Percentiles rank a stretch among this genome's conserved stretches.
These are phyloP conservation scores for Torulaspora indica DNA, from an alignment of 805 yeast genomes.

Conservation along the genomic window DNA sequence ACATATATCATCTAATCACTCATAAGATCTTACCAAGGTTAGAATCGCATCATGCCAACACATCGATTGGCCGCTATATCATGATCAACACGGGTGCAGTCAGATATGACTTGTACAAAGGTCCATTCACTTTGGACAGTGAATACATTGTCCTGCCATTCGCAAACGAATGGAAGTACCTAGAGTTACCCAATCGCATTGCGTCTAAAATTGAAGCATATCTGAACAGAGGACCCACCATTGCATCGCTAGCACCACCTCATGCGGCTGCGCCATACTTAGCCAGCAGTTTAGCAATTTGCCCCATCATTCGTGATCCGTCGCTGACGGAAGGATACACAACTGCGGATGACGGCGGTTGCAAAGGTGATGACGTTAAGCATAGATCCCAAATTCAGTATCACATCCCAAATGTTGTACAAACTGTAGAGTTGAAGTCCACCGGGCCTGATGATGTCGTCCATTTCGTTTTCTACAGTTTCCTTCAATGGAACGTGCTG, in stretches of 20 bases:
- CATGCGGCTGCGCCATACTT: constrained; percentile 1
- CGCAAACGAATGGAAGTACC: constrained; percentile 68
- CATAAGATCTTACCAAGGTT: constrained; percentile 48
- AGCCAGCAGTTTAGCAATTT: constrained; percentile 4
- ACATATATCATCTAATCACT: constrained; percentile 57
- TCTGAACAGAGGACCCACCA: constrained; percentile 47
- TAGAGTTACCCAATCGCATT: constrained; percentile 53
- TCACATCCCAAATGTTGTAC: constrained; percentile 76
- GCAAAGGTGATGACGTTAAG: constrained; percentile 79
- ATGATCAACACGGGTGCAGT: constrained; percentile 83
- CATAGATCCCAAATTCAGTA: constrained; percentile 56
- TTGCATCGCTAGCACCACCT: constrained; percentile 22
- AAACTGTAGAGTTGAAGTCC: constrained; percentile 32
- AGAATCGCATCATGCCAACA: constrained; percentile 26
- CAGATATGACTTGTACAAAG: constrained; percentile 79
- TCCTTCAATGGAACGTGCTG: constrained; percentile 52
- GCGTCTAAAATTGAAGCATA: constrained; percentile 52
- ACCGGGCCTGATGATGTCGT: constrained; percentile 37
- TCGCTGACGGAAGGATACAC: constrained; percentile 61
- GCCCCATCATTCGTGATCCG: constrained; percentile 27
- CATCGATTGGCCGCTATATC: constrained; percentile 44
- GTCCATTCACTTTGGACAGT: constrained; percentile 75
- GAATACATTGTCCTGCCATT: constrained; percentile 84
- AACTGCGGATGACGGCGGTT: constrained; percentile 80
- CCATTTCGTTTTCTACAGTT: constrained; percentile 76